phyloP scores from a whole-genome alignment of 2,329 filamentous ascomycete species.

The Aureobasidium sp. region DNA sequence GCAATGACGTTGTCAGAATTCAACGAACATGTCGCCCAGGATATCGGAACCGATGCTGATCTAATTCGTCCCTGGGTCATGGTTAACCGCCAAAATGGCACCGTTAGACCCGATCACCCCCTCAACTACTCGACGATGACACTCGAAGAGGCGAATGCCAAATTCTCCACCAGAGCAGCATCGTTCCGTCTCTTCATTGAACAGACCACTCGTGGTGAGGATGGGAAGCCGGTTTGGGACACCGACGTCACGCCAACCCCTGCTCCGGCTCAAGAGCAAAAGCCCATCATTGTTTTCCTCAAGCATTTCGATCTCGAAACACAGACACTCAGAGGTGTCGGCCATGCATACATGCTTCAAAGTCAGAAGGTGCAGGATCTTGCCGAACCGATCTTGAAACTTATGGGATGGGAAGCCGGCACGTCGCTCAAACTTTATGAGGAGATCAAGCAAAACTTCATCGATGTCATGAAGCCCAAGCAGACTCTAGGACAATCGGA shows the following conservation, averaged over 20 bases:
- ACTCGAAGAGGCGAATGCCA: conserved; percentile 56
- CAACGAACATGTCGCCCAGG: conserved; percentile 60
- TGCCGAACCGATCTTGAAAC: conserved; percentile 65
- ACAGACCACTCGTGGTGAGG: conserved; percentile 59
- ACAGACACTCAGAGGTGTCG: conserved; percentile 69
- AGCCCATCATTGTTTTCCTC: conserved; percentile 74
- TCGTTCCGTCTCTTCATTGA: conserved; percentile 83
- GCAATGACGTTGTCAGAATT: conserved; percentile 73
- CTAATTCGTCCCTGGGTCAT: conserved; percentile 86
- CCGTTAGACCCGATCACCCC: conserved; percentile 80
- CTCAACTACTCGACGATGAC: conserved; percentile 69
- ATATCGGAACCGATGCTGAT: conserved; percentile 60
- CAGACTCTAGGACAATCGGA: conserved; percentile 84
- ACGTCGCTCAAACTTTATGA: conserved; percentile 72
- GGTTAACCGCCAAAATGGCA: conserved; percentile 98
- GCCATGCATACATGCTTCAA: conserved; percentile 80
- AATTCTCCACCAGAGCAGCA: conserved; percentile 61
- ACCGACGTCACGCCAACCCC: conserved; percentile 47
- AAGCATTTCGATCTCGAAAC: conserved; percentile 80
- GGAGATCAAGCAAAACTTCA: conserved; percentile 98
- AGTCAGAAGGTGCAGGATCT: conserved; percentile 85
- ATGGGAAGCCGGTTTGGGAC: conserved; percentile 68
- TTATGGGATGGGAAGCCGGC: conserved; percentile 80
- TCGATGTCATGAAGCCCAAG: conserved; percentile 88
- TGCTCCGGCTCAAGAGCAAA: conserved; percentile 30